Base-by-base conservation (phyloP, 2,329 filamentous ascomycete species). In the Fusarium sp. region DNA sequence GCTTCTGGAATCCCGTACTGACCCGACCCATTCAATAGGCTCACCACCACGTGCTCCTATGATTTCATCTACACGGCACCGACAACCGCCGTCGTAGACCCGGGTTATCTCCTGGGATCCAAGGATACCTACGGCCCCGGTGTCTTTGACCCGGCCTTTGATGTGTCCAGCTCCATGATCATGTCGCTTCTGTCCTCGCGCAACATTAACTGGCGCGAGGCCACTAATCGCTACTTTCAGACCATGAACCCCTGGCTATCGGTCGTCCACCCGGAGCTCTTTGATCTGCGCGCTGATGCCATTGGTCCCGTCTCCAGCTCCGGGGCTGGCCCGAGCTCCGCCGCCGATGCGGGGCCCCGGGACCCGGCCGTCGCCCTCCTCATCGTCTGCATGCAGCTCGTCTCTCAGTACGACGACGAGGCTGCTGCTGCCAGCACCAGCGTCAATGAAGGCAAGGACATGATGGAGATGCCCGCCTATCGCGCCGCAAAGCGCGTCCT, bases 361-460 rank as follows among this genome's bases (percentile, higher is more conserved):
- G 69, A 76, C 31, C 70, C 74, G 11, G 77, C 77, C 14, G 55
- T 80, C 16, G 81, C 81, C 20, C 74, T 83, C 25, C 75, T 83
- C 44, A 71, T 83, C 25, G 77, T 82, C 23, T 79, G 80, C 58
- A 83, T 83, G 79, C 79, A 82, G 59, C 77, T 83, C 16, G 78
- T 75, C 18, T 80, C 81, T 14, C 74, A 77, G 49, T 79, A 78
- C 58, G 74, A 77, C 49, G 79, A 81, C 68, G 78, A 81, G n/a
- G 74, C 77, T 27, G 80, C 68, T 16, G 70, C 73, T 56, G 65
- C 69, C 38, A 65, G 64, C 27, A 69, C 70, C 34, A 68, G 58
- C 38, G 67, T 73, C 34, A 70, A 77, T 53, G 76, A 78, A 60
- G 71, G 74, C 13, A 78, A 79, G 29, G 77, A 77, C 49, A 81